phyloP scores from a whole-genome alignment of 352 stramenopile species.

The Globisporangium iwayamae region DNA sequence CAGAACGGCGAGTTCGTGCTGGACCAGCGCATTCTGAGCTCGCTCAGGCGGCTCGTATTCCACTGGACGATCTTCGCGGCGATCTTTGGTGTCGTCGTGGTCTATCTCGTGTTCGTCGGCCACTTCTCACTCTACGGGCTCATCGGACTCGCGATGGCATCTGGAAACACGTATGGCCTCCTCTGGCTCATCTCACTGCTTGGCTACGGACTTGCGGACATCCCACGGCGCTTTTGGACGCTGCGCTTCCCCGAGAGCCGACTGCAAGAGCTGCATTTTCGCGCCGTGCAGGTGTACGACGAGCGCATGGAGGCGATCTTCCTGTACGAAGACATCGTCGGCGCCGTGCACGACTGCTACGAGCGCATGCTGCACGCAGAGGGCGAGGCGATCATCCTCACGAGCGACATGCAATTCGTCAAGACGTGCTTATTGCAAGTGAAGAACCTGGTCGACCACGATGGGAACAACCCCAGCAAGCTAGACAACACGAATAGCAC shows the following conservation, averaged over 20 bases:
- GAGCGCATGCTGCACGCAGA: slow-evolving; percentile 52
- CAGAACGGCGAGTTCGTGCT: slow-evolving; percentile 62
- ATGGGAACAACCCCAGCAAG: slow-evolving; percentile 3
- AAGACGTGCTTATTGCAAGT: slow-evolving; percentile 47
- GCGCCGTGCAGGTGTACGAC: slow-evolving; percentile 53
- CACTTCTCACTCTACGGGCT: slow-evolving; percentile 51
- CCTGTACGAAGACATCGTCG: slow-evolving; percentile 48
- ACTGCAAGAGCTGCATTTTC: slow-evolving; percentile 47
- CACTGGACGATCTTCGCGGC: slow-evolving; percentile 53
- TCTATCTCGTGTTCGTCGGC: slow-evolving; percentile 60
- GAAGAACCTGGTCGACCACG: slow-evolving; percentile 24
- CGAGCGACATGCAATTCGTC: slow-evolving; percentile 58
- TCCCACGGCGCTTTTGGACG: slow-evolving; percentile 50
- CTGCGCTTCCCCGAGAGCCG: slow-evolving; percentile 31
- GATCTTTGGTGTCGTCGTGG: slow-evolving; percentile 20
- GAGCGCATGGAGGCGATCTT: slow-evolving; percentile 67
- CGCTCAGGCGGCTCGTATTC: slow-evolving; percentile 40
- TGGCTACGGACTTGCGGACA: slow-evolving; percentile 58
- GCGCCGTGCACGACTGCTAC: slow-evolving; percentile 32
- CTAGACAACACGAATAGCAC: slow-evolving; percentile 1
- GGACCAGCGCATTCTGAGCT: slow-evolving; percentile 30
- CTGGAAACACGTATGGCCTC: slow-evolving; percentile 66
- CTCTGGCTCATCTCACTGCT: slow-evolving; percentile 43
- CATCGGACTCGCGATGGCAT: slow-evolving; percentile 52
- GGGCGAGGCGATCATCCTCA: slow-evolving; percentile 58